phyloP scores from a whole-genome alignment of 1,284 basidiomycete species.

The Bondarzewia mesenterica region DNA sequence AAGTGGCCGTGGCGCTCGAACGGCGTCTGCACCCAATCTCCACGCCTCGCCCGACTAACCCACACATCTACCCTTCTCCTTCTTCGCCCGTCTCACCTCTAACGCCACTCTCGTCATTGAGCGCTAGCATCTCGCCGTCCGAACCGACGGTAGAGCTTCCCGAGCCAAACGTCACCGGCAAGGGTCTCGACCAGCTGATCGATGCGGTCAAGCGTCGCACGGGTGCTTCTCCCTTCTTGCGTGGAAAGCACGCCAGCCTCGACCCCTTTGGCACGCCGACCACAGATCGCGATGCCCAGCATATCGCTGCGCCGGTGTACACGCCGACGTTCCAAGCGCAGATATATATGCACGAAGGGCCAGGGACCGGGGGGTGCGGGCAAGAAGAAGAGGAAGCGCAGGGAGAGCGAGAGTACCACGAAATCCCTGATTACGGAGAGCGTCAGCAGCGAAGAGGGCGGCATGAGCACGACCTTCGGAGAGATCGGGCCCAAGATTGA shows the following conservation, averaged over 20 bases:
- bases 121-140: slow-evolving; percentile 5
- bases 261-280: slow-evolving; percentile 37
- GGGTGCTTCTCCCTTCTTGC: slow-evolving; percentile 38
- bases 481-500: neutral
- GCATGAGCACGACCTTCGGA: neutral
- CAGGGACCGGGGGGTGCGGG: slow-evolving; percentile 7
- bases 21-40: slow-evolving; percentile 25
- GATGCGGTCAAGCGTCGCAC: slow-evolving; percentile 42
- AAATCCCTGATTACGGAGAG: neutral
- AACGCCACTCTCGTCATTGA: slow-evolving; percentile 10
- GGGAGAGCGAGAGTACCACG: slow-evolving; percentile 7
- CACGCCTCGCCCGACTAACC: neutral
- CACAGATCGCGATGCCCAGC: slow-evolving; percentile 25
- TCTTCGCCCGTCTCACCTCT: slow-evolving; percentile 16
- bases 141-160: slow-evolving; percentile 5
- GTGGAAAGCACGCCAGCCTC: slow-evolving; percentile 41
- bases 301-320: slow-evolving; percentile 23
- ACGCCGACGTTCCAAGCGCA: slow-evolving; percentile 42
- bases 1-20: slow-evolving; percentile 32
- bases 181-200: slow-evolving; percentile 39
- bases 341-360: slow-evolving; percentile 29
- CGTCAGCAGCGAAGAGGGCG: neutral
- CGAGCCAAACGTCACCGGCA: slow-evolving; percentile 29
- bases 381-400: slow-evolving; percentile 14
- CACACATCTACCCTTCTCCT: slow-evolving; percentile 5